Base-by-base conservation (phyloP, 2,329 filamentous ascomycete species). In the Fusarium brevicatenulatum region DNA sequence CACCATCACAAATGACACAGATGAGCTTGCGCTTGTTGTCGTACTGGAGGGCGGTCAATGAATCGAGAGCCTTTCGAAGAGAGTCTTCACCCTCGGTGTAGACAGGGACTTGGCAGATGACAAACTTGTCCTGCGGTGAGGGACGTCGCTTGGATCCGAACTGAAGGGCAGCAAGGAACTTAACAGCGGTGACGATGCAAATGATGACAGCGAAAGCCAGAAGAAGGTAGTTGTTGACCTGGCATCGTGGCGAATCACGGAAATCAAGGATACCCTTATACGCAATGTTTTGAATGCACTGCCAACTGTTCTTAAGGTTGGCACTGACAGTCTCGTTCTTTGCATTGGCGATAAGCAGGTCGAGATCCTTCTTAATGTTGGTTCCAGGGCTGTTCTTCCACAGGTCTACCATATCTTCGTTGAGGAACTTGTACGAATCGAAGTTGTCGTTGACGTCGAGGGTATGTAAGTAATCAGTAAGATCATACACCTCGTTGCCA, bases 1-100 rank as follows among this genome's bases (percentile, higher is more conserved):
- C 94, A 84, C 96, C 96, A 78, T 99, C 96, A 80, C 96, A 99
- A 76, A 99, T 94, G 69, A 99, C 94, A 77, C 92, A 96, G 74
- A 99, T 95, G 32, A 99, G 90, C 84, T 99, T 99, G 72, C 96
- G 89, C 86, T 99, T 99, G 84, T 99, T 98, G 83, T 99, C 96
- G 77, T 99, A 99, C 76, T 97, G 92, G 21, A 99, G 88, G 18
- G 95, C 94, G 21, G 96, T 98, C 66, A 98, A 88, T 2, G 96
- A 98, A 81, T 99, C 96, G 5, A 99, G 87, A 58, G 95, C 95
- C 80, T 97, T 97, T 62, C 96, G 89, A 13, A 99, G 86, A 8
- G 95, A 95, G 78, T 99, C 96, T 86, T 99, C 96, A 77, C 95
- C 96, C 85, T 99, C 96, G 0, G 96, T 99, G 80, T 99, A 99